These are phyloP conservation scores for Hypoxylon sp. DNA, from an alignment of 2,329 filamentous ascomycete species.

Conservation along the genomic window DNA sequence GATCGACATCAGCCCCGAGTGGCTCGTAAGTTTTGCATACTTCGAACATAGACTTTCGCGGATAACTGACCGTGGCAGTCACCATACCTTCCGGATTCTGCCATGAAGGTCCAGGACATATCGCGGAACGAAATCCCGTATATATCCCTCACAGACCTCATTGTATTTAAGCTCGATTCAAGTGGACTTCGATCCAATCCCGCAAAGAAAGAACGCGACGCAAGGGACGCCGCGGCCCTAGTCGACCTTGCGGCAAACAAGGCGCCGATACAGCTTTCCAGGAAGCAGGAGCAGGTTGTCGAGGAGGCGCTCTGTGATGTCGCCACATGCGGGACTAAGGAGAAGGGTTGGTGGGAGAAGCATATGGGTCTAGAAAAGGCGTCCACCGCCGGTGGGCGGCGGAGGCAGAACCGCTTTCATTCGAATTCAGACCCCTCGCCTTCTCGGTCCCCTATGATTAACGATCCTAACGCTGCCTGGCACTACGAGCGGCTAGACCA, in stretches of 20 bases:
- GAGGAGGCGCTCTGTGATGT: constrained; percentile 45
- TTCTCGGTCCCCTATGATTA: constrained; percentile 1
- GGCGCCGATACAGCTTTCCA: constrained; percentile 25
- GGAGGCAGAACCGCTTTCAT: constrained; percentile 35
- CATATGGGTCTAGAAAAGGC: constrained; percentile 33
- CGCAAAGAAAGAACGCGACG: constrained; percentile 43
- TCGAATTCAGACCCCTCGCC: constrained; percentile 39
- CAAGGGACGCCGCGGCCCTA: constrained; percentile 44
- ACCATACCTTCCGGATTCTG: constrained; percentile 43
- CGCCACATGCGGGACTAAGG: constrained; percentile 36
- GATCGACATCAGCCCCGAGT: constrained; percentile 45
- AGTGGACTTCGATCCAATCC: constrained; percentile 42
- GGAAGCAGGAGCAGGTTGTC: constrained; percentile 39
- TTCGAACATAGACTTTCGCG: too few species aligned
- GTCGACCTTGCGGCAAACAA: constrained; percentile 33
- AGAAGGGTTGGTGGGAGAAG: constrained; percentile 45
- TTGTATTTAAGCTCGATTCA: constrained; percentile 46
- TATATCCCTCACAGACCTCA: constrained; percentile 44
- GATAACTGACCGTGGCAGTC: constrained; percentile 31
- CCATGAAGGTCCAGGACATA: constrained; percentile 39
- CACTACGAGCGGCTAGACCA: constrained; percentile 45
- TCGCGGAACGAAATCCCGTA: constrained; percentile 45
- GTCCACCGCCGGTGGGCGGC: neutral
- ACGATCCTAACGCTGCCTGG: constrained; percentile 37
- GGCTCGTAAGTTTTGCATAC: constrained; percentile 43